Base-by-base conservation (phyloP, 441 rosid species). In the Pelargonium citronellum region DNA sequence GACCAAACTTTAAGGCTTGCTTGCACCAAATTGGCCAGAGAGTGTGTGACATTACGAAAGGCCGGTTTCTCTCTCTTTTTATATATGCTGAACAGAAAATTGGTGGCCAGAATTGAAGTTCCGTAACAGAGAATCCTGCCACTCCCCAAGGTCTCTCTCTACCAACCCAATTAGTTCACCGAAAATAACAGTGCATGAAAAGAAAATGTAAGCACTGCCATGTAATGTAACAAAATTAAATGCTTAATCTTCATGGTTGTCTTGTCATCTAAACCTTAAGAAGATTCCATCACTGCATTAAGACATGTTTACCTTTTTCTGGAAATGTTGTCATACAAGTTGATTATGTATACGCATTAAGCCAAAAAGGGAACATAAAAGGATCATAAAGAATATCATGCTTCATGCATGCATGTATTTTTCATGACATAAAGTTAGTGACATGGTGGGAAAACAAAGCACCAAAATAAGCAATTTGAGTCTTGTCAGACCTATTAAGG, bases 401-500 rank as follows among this genome's bases (percentile, higher is more conserved):
- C 61, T n/a, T 55, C 22, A 16, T 55, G 24, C 61, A 55, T 55
- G 61, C 61, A 55, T 55, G 61, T 55, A 15, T 55, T 55, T 55
- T 1, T 55, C 19, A 55, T 8, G 16, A 55, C 22, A 55, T 1
- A 17, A 55, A 16, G 37, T 30, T 30, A 30, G 37, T 3, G 37
- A 30, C 5, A 30, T 30, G 37, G 37, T 30, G 37, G 37, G 37
- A 30, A 30, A 30, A 30, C 3, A 30, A 30, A 30, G 37, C 37
- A 30, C 37, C 5, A 30, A 30, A 30, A 30, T 69, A 49, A 67
- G 72, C 61, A 68, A n/a, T 16, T 5, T 65, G 78, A 81, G 85
- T 81, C 85, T 79, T 55, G 61, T 55, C 61, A 55, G 16, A 9
- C 78, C 69, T 67, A 68, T 73, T 9, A 43, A 8, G 72, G 67